Evolutionary conservation across 306 rosid genomes (phyloP).

Genomic region (Senna tora): DNA sequence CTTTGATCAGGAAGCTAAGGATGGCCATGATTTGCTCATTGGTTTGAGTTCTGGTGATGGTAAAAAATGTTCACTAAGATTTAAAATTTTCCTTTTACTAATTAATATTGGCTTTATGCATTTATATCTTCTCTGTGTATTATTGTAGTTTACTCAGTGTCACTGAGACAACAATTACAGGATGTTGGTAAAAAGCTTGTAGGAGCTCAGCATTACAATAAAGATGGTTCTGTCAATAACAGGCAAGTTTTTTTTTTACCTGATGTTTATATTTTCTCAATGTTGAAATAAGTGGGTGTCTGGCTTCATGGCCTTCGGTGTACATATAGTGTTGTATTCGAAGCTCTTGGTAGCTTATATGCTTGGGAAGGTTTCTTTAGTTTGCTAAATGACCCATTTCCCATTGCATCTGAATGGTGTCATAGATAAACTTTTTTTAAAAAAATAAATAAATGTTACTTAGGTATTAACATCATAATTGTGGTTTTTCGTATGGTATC

Average conservation of each 20-base stretch:
- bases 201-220: conserved; percentile 93
- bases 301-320: conserved; percentile 11
- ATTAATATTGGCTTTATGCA: conserved; percentile 42
- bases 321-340: background rate
- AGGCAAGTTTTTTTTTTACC: conserved; percentile 56
- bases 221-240: conserved; percentile 90
- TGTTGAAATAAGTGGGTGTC: conserved; percentile 22
- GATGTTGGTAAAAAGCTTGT: conserved; percentile 98
- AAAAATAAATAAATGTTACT: background rate
- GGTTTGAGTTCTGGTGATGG: conserved; percentile 96
- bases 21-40: conserved; percentile 93
- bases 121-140: conserved; percentile 43
- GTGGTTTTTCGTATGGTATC: background rate
- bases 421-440: background rate
- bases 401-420: background rate
- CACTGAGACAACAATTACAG: conserved; percentile 98
- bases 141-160: conserved; percentile 91
- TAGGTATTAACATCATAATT: background rate
- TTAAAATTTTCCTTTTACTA: conserved; percentile 13
- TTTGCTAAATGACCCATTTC: background rate
- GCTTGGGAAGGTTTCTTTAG: background rate
- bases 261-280: background rate
- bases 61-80: conserved; percentile 39
- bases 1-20: conserved; percentile 93
- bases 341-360: background rate